Evolutionary conservation across 2,329 filamentous ascomycete species (phyloP).

Genomic region (Cercospora canescens): DNA sequence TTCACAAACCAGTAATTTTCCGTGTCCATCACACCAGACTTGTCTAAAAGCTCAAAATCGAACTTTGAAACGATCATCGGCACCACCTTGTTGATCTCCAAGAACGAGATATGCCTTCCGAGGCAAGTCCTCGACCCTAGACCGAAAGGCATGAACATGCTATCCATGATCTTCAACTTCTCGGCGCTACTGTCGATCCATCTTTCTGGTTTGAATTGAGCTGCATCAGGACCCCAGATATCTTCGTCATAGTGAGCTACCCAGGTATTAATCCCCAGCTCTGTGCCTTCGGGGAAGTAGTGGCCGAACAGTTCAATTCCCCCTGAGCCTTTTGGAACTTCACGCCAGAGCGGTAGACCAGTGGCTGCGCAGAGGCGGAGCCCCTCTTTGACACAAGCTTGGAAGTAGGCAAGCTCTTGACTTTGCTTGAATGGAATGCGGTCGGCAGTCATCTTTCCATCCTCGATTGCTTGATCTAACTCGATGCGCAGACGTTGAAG

Average conservation of each 20-base stretch:
- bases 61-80: conserved; percentile 33
- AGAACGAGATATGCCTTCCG: conserved; percentile 33
- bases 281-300: conserved; percentile 48
- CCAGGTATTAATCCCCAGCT: conserved; percentile 30
- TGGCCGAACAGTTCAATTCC: conserved; percentile 28
- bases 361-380: conserved; percentile 27
- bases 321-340: conserved; percentile 19
- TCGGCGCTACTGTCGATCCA: conserved; percentile 27
- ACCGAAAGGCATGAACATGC: conserved; percentile 34
- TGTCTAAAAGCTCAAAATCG: conserved; percentile 18
- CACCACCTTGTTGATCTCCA: conserved; percentile 36
- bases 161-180: conserved; percentile 38
- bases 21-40: conserved; percentile 9
- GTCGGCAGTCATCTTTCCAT: conserved; percentile 21
- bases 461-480: conserved; percentile 14
- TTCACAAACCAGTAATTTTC: conserved; percentile 23
- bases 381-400: conserved; percentile 36
- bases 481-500: conserved; percentile 28
- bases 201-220: conserved; percentile 23
- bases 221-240: conserved; percentile 25
- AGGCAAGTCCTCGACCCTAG: conserved; percentile 39
- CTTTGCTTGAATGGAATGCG: conserved; percentile 36
- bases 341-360: conserved; percentile 21
- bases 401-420: conserved; percentile 42
- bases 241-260: conserved; percentile 24